Percentiles rank a stretch among this genome's conserved stretches.
phyloP scores from a whole-genome alignment of 2,329 filamentous ascomycete genomes.

The Atkinsonella texensis region DNA sequence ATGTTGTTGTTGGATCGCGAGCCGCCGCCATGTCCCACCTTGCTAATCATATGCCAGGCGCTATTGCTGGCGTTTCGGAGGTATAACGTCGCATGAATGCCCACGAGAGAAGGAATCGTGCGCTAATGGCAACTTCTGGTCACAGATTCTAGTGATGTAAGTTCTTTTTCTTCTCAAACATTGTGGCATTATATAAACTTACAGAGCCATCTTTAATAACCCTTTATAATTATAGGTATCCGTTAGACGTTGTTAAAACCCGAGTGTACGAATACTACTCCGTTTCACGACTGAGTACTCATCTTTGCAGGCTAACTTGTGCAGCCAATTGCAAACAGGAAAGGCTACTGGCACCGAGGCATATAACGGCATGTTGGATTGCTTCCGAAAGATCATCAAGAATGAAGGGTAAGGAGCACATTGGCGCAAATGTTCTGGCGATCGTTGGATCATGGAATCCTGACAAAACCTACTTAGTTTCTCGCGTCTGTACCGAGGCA shows the following conservation, averaged over 20 bases:
- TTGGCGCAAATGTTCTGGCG: conserved; percentile 12
- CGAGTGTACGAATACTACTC: conserved; percentile 57
- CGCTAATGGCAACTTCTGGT: conserved; percentile 3
- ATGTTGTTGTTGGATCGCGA: conserved; percentile 23
- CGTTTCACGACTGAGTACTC: neutral
- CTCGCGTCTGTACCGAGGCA: conserved; percentile 89
- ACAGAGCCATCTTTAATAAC: neutral
- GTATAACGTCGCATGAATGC: conserved; percentile 31
- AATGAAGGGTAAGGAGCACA: conserved; percentile 64
- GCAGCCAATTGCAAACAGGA: conserved; percentile 76
- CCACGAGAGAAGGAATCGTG: neutral
- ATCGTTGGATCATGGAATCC: neutral
- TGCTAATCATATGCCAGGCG: conserved; percentile 40
- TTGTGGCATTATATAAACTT: neutral
- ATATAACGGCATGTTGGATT: conserved; percentile 97
- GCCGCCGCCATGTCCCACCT: neutral
- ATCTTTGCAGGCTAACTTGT: conserved; percentile 12
- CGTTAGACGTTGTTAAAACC: conserved; percentile 96
- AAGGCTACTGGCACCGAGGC: conserved; percentile 60
- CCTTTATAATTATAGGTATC: conserved; percentile 62
- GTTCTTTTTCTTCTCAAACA: conserved; percentile 14
- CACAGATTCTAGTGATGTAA: conserved; percentile 77
- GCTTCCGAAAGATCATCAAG: conserved; percentile 92
- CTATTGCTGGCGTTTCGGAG: conserved; percentile 95
- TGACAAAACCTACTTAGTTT: conserved; percentile 37